phyloP scores from a whole-genome alignment of 2,329 filamentous ascomycete genomes.

The Capronia americana region DNA sequence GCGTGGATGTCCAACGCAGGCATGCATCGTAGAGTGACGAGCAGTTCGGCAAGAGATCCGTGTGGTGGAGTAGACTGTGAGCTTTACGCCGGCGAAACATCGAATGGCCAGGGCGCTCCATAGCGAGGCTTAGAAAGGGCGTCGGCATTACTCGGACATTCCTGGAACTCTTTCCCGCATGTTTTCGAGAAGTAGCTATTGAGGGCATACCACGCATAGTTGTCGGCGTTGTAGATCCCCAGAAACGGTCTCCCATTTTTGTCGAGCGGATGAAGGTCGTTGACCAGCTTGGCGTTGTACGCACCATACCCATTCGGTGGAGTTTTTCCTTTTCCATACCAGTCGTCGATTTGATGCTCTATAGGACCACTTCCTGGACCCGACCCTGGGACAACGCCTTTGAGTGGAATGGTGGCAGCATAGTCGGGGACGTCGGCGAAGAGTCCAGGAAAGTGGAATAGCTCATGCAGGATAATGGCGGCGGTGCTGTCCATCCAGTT shows the following conservation, averaged over 20 bases:
- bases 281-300: conserved; percentile 3
- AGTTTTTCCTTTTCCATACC: conserved; percentile 1
- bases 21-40: background rate
- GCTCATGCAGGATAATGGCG: conserved; percentile 10
- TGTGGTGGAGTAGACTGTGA: background rate
- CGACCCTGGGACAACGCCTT: background rate
- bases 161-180: conserved; percentile 5
- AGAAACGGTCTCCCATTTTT: background rate
- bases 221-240: conserved; percentile 15
- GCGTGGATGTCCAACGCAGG: background rate
- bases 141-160: background rate
- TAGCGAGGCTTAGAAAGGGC: background rate
- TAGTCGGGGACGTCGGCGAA: conserved; percentile 12
- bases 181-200: conserved; percentile 3
- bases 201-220: conserved; percentile 9
- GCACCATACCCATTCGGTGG: conserved; percentile 15
- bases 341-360: conserved; percentile 7
- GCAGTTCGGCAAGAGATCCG: background rate
- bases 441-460: conserved; percentile 14
- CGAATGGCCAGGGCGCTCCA: background rate
- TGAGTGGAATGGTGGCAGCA: background rate
- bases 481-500: background rate
- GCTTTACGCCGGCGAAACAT: background rate
- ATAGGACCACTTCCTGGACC: background rate
- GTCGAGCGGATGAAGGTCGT: background rate